A percentile compares a stretch with the other conserved stretches of the same genome.
These are phyloP conservation scores for Viridothelium virens DNA, from an alignment of 495 filamentous ascomycete species.

Conservation along the genomic window DNA sequence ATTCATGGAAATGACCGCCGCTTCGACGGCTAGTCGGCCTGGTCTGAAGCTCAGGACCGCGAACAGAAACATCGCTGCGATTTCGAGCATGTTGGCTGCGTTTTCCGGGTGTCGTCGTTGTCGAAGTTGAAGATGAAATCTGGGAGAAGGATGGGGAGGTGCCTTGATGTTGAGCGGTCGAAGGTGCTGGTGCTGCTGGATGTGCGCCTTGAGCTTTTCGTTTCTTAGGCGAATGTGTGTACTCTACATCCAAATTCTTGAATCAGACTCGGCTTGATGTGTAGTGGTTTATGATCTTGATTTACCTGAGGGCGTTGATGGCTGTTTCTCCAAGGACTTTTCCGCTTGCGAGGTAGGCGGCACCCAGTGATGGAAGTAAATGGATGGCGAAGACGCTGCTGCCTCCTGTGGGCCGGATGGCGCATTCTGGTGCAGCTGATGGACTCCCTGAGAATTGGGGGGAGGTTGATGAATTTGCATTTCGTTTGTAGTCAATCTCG, in stretches of 20 bases:
- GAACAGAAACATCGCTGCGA: constrained; percentile 56
- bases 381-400: constrained; percentile 54
- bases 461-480: constrained; percentile 49
- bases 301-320: constrained; percentile 61
- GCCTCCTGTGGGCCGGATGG: constrained; percentile 42
- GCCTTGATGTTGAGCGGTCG: constrained; percentile 34
- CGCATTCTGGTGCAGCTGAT: constrained; percentile 44
- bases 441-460: constrained; percentile 35
- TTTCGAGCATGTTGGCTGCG: constrained; percentile 57
- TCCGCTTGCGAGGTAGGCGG: constrained; percentile 59
- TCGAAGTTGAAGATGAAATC: constrained; percentile 47
- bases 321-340: constrained; percentile 48
- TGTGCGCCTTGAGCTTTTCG: constrained; percentile 62
- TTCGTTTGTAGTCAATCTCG: constrained; percentile 52
- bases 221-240: constrained; percentile 60
- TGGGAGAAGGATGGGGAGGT: constrained; percentile 44
- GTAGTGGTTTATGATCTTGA: constrained; percentile 48
- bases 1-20: constrained; percentile 6
- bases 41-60: constrained; percentile 15
- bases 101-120: constrained; percentile 41
- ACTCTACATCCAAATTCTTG: constrained; percentile 43
- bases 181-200: constrained; percentile 48
- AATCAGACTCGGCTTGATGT: constrained; percentile 40
- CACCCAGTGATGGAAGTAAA: constrained; percentile 90
- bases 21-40: constrained; percentile 13